Evolutionary conservation across 106 monocot genomes (phyloP).

Genomic region (Amphibolis antarctica): DNA sequence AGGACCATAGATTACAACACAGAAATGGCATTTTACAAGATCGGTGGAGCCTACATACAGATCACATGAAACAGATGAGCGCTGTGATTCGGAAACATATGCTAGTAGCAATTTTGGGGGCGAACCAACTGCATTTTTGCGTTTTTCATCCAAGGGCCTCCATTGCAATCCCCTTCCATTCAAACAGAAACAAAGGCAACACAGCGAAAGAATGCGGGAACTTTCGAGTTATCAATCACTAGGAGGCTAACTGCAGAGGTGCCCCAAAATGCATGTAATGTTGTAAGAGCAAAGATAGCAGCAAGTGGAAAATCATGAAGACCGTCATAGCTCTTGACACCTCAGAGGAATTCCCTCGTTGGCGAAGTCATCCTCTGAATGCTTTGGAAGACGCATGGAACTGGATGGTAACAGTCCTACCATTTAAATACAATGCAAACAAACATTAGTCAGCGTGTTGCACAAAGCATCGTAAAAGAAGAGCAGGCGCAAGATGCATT

Average conservation of each 20-base stretch:
- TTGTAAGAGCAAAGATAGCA: not conserved
- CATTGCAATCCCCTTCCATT: not conserved
- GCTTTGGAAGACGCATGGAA: constrained; percentile 43
- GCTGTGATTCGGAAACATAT: not conserved
- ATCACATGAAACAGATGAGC: not conserved
- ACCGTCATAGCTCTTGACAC: constrained; percentile 30
- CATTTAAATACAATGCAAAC: not conserved
- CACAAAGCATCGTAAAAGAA: not conserved
- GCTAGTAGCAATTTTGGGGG: not conserved
- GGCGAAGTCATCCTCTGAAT: constrained; percentile 32
- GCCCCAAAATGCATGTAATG: constrained; percentile 2
- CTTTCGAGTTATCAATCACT: not conserved
- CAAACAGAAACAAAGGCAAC: not conserved
- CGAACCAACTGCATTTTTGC: not conserved
- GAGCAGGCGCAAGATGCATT: not conserved
- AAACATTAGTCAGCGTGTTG: not conserved
- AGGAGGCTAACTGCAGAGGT: not conserved
- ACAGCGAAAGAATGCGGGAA: not conserved
- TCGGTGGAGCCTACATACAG: not conserved
- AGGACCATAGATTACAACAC: not conserved
- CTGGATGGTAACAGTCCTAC: constrained; percentile 25
- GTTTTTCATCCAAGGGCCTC: not conserved
- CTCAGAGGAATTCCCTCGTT: constrained; percentile 63
- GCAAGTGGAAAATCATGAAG: constrained; percentile 3
- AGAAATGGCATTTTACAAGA: not conserved